Evolutionary conservation across 2,329 filamentous ascomycete genomes (phyloP), one percentile per base, ranked within the genome.

Genomic region (Diaporthe sp.): DNA sequence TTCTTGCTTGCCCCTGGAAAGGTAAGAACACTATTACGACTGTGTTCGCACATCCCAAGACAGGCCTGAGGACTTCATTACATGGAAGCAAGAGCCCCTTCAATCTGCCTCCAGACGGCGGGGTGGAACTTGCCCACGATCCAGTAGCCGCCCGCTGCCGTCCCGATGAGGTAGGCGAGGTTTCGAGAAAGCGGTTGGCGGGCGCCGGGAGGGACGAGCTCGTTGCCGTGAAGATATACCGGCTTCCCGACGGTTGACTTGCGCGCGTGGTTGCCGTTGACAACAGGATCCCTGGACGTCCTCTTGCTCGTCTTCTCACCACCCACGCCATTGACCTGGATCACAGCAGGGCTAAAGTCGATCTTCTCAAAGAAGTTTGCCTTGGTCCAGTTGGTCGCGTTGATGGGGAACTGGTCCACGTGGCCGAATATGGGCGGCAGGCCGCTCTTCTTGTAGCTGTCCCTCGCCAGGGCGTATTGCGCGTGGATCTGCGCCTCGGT

Each of bases 401-500:
- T 79, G 9, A 83, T 22, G 59, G 81, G 73, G 42, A 80, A 77
- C 81, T 83, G 83, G 35, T 74, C 75, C 25, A 75, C 73, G 15
- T 81, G 77, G 7, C 82, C 82, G 56, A 83, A 82, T 9, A 79
- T 70, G 1, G 81, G 79, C 5, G 82, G 78, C 25, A 78, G 69
- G 5, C 61, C 61, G 2, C 17, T 32, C 7, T 79, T 79, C 7
- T 37, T 68, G 0, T 73, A 70, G 19, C 77, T 76, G 44, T 76
- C 71, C 3, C 80, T 78, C 53, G 80, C 73, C 65, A 81, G 76
- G 27, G 78, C 75, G n/a, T 76, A 78, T 75, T 80, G 84, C 55
- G 80, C 85, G 74, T 84, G 81, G 63, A 83, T 77, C 77, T 85
- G 83, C 4, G 72, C 78, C 3, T 79, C 77, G 4, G 81, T 81